A percentile compares a stretch with the other conserved stretches of the same genome.
phyloP scores from a whole-genome alignment of 768 basidiomycete genomes.

The Termitomyces sp. region DNA sequence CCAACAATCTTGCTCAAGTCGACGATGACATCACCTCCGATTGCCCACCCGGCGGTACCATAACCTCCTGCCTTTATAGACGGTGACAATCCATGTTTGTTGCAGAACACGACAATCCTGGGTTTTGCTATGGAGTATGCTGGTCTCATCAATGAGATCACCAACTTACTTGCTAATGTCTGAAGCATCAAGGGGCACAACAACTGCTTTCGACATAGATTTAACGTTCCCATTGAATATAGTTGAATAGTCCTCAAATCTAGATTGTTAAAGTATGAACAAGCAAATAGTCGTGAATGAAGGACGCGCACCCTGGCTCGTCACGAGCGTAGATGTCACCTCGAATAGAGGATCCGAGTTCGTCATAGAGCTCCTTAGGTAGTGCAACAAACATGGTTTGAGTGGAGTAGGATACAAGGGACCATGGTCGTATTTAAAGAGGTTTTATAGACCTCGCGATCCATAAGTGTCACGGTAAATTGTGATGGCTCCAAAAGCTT shows the following conservation, averaged over 20 bases:
- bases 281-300: background rate
- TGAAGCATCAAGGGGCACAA: conserved; percentile 68
- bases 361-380: conserved; percentile 31
- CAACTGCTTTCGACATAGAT: conserved; percentile 54
- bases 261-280: conserved; percentile 12
- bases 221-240: conserved; percentile 80
- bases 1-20: conserved; percentile 69
- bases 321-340: conserved; percentile 41
- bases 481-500: background rate
- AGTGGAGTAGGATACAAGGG: background rate
- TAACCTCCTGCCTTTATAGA: conserved; percentile 90
- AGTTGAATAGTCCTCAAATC: conserved; percentile 41
- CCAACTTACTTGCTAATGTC: conserved; percentile 75
- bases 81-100: conserved; percentile 59
- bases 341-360: conserved; percentile 39
- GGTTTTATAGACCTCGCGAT: background rate
- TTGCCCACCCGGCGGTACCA: conserved; percentile 86
- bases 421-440: conserved; percentile 1
- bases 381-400: conserved; percentile 16
- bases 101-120: conserved; percentile 71
- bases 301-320: conserved; percentile 30
- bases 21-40: conserved; percentile 81
- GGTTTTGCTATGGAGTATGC: background rate
- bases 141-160: background rate
- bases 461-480: background rate